Evolutionary conservation across 1,139 yeast genomes (phyloP).

Genomic region (Tardiomyces depauwii): DNA sequence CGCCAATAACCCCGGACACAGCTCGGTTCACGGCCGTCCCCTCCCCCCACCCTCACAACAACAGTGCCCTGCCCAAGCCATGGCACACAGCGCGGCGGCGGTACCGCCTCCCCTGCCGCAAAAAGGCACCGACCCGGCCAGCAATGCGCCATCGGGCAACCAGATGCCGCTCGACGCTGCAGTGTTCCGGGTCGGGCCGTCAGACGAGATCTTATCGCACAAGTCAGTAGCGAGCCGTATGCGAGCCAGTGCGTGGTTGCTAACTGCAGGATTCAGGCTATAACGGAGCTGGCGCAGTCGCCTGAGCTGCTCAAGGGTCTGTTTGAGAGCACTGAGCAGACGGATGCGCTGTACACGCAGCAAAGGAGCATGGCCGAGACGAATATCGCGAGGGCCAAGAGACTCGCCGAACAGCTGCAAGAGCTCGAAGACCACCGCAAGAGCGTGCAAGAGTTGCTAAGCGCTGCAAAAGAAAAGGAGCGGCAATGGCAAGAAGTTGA

Average conservation of each 20-base stretch:
- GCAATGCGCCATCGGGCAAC: neutral
- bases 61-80: too few species aligned
- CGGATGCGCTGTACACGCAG: neutral
- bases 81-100: too few species aligned
- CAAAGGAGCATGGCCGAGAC: neutral
- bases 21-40: too few species aligned
- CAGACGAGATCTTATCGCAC: neutral
- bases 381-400: neutral
- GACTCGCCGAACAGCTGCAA: neutral
- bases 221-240: too few species aligned
- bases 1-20: too few species aligned
- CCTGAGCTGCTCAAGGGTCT: neutral
- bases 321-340: neutral
- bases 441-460: neutral
- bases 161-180: neutral
- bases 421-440: neutral
- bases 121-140: neutral
- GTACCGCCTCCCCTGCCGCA: neutral
- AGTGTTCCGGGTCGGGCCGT: neutral
- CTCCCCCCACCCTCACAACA: too few species aligned
- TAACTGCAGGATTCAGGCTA: neutral
- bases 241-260: too few species aligned
- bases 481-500: neutral
- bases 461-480: neutral
- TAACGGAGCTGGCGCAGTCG: neutral